phyloP scores from a whole-genome alignment of 2,329 filamentous ascomycete species.

The Shiraia bambusicola region DNA sequence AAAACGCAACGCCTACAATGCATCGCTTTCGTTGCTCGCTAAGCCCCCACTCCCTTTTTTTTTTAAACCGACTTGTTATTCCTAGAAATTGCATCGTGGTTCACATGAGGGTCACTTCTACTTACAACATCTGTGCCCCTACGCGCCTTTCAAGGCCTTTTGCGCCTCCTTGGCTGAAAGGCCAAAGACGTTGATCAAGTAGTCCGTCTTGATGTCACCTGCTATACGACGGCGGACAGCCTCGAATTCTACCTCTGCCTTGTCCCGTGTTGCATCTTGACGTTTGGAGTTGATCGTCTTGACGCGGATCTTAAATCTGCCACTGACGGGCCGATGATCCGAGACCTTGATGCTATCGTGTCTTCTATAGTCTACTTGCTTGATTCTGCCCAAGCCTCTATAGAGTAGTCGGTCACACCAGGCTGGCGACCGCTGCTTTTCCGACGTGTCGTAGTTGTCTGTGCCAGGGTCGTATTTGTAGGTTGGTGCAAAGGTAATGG shows the following conservation, averaged over 20 bases:
- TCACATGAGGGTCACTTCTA: too few relatives aligned
- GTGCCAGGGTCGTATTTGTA: slow-evolving; percentile 99
- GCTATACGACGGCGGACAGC: slow-evolving; percentile 68
- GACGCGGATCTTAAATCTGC: slow-evolving; percentile 75
- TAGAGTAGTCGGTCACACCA: slow-evolving; percentile 97
- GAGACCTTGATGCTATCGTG: slow-evolving; percentile 83
- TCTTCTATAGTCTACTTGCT: slow-evolving; percentile 82
- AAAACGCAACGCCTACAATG: slow-evolving; percentile 11
- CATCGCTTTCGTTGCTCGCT: slow-evolving; percentile 9
- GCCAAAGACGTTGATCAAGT: slow-evolving; percentile 64
- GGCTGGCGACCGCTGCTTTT: slow-evolving; percentile 90
- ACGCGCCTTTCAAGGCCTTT: slow-evolving; percentile 40
- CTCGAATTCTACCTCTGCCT: slow-evolving; percentile 73
- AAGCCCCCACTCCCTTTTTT: slow-evolving; percentile 7
- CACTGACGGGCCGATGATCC: slow-evolving; percentile 91
- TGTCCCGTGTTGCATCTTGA: slow-evolving; percentile 67
- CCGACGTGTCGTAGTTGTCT: slow-evolving; percentile 88
- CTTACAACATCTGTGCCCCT: not conserved
- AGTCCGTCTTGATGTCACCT: slow-evolving; percentile 73
- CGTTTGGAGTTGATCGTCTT: slow-evolving; percentile 75
- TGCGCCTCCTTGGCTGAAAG: slow-evolving; percentile 57
- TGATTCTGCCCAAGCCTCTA: slow-evolving; percentile 75
- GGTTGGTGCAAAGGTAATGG: slow-evolving; percentile 89
- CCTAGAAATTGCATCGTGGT: not conserved
- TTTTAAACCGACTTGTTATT: not conserved